Conservation (phyloP, 352 stramenopile species). For the Phytophthora melonis region DNA sequence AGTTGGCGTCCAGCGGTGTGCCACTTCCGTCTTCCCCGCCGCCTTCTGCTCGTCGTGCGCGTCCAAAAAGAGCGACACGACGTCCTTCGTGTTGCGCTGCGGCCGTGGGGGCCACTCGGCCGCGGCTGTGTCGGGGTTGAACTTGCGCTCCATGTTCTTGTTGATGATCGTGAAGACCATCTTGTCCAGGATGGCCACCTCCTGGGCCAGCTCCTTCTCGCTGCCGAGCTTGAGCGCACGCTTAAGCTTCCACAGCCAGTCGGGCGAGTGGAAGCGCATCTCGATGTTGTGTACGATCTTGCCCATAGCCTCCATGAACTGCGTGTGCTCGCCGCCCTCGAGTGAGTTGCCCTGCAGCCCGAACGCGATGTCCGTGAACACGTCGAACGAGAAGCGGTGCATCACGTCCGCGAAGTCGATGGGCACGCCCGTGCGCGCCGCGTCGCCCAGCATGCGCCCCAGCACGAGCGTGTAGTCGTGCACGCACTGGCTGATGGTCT, state of each 20-base stretch:
- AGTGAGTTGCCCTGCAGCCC: constrained; percentile 58
- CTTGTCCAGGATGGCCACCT: constrained; percentile 44
- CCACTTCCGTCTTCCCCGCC: constrained; percentile 17
- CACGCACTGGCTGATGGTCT: constrained; percentile 47
- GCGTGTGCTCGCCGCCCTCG: constrained; percentile 41
- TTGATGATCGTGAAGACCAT: constrained; percentile 60
- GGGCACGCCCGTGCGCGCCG: constrained; percentile 16
- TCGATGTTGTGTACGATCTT: constrained; percentile 41
- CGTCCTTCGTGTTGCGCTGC: constrained; percentile 39
- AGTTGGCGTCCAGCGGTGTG: constrained; percentile 45
- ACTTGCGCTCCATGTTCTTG: constrained; percentile 51
- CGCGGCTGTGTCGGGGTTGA: constrained; percentile 25
- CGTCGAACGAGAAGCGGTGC: constrained; percentile 63
- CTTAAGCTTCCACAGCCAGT: constrained; percentile 67
- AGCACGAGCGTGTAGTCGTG: constrained; percentile 51
- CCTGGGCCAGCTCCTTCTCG: constrained; percentile 47
- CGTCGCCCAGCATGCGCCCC: constrained; percentile 30
- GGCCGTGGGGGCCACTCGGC: constrained; percentile 24
- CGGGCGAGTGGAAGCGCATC: constrained; percentile 54
- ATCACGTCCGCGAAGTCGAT: constrained; percentile 51
- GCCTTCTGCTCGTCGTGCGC: constrained; percentile 34
- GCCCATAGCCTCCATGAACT: constrained; percentile 65
- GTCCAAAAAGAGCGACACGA: constrained; percentile 60
- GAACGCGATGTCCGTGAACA: constrained; percentile 67
- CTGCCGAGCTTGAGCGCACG: constrained; percentile 53